Conservation (phyloP, 139 green algal genomes). For the Chlorella sp. region DNA sequence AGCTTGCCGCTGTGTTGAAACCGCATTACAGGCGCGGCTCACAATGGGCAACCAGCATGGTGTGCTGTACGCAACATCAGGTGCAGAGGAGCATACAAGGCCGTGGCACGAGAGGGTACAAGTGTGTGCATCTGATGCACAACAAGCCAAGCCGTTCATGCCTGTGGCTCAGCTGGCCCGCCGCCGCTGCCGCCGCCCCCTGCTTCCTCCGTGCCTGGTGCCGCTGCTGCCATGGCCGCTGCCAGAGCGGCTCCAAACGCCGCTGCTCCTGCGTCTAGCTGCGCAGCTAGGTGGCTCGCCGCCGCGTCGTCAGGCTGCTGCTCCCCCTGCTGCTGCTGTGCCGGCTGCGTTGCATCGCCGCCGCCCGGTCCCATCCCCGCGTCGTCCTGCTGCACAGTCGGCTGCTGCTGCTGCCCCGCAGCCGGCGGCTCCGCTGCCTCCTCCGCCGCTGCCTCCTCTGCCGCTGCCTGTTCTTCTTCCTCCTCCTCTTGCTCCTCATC, state of each 20-base stretch:
- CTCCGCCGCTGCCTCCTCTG: conserved; percentile 12
- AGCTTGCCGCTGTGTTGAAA: no score
- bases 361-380: background rate
- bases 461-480: conserved; percentile 14
- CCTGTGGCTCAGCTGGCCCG: no score
- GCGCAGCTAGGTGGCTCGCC: background rate
- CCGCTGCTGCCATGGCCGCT: background rate
- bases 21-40: no score
- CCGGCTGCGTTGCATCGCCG: background rate
- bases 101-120: no score
- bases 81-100: no score
- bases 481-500: background rate
- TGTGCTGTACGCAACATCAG: no score
- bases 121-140: no score
- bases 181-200: no score
- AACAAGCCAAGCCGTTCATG: no score
- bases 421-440: background rate
- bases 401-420: background rate
- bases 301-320: background rate
- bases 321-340: background rate
- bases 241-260: background rate
- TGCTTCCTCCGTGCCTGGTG: no score
- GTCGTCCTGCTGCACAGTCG: background rate
- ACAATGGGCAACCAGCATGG: no score
- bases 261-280: background rate